Conservation (phyloP, 1,284 basidiomycete genomes). For the Ceratobasidium sp. region DNA sequence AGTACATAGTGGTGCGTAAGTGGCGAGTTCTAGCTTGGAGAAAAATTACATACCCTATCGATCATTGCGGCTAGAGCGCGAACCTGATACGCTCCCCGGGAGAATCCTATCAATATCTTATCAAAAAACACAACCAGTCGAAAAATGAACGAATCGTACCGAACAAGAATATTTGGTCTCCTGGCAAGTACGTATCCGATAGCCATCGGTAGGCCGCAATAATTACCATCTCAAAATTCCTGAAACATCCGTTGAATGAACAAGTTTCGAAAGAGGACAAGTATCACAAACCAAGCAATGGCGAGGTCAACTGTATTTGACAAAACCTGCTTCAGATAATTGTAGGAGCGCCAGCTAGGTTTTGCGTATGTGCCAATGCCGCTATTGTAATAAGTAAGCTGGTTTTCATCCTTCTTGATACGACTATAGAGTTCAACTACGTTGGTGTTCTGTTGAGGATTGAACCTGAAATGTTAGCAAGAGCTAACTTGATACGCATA, state of each 20-base stretch:
- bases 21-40: too few species aligned
- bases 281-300: slow-evolving; percentile 44
- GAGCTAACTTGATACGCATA: not conserved
- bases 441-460: slow-evolving; percentile 10
- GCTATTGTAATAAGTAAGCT: slow-evolving; percentile 48
- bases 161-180: slow-evolving; percentile 47
- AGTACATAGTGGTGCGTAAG: not conserved
- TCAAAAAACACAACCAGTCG: not conserved
- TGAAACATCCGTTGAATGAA: not conserved
- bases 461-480: not conserved
- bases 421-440: slow-evolving; percentile 25
- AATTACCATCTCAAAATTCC: slow-evolving; percentile 46
- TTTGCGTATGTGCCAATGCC: slow-evolving; percentile 47
- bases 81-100: slow-evolving; percentile 65
- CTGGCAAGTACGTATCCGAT: slow-evolving; percentile 35
- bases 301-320: slow-evolving; percentile 38
- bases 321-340: slow-evolving; percentile 1
- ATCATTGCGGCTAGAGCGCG: slow-evolving; percentile 64
- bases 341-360: slow-evolving; percentile 25
- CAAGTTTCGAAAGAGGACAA: not conserved
- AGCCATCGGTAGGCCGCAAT: slow-evolving; percentile 48
- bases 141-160: slow-evolving; percentile 22
- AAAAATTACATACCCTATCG: slow-evolving; percentile 55
- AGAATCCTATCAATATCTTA: slow-evolving; percentile 64
- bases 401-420: not conserved